Evolutionary conservation across 1,139 yeast genomes (phyloP).

Genomic region (Yamadazyma friedrichii): DNA sequence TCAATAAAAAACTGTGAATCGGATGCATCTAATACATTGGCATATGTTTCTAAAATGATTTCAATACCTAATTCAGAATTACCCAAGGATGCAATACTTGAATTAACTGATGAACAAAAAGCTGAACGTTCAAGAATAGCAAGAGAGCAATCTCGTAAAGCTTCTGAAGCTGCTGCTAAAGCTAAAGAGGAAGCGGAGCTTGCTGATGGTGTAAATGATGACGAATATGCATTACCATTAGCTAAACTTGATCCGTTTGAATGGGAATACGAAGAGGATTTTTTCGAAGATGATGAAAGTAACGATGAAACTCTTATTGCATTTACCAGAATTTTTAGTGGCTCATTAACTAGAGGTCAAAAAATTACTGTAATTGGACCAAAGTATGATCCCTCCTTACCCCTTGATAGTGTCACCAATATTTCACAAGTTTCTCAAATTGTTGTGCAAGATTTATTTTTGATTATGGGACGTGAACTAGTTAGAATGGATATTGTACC

Average conservation of each 20-base stretch:
- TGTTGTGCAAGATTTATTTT: constrained; percentile 64
- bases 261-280: constrained; percentile 46
- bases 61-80: constrained; percentile 81
- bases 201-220: constrained; percentile 16
- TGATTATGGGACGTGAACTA: constrained; percentile 92
- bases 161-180: constrained; percentile 58
- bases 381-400: constrained; percentile 72
- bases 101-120: constrained; percentile 55
- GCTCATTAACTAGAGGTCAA: constrained; percentile 75
- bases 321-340: constrained; percentile 86
- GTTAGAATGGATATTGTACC: constrained; percentile 78
- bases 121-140: constrained; percentile 67
- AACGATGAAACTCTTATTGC: constrained; percentile 72
- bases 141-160: constrained; percentile 65
- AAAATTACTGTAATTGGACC: constrained; percentile 78
- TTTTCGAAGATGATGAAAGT: constrained; percentile 45
- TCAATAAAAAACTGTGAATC: constrained; percentile 65
- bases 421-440: constrained; percentile 45
- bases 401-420: constrained; percentile 45
- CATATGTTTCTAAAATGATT: constrained; percentile 86
- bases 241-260: constrained; percentile 38
- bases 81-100: constrained; percentile 48
- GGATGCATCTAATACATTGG: constrained; percentile 61
- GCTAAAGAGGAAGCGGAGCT: constrained; percentile 20
- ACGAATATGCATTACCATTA: constrained; percentile 30